These are phyloP conservation scores for Sporodiniella umbellata DNA, from an alignment of 371 early-diverging fungal species.

Conservation along the genomic window DNA sequence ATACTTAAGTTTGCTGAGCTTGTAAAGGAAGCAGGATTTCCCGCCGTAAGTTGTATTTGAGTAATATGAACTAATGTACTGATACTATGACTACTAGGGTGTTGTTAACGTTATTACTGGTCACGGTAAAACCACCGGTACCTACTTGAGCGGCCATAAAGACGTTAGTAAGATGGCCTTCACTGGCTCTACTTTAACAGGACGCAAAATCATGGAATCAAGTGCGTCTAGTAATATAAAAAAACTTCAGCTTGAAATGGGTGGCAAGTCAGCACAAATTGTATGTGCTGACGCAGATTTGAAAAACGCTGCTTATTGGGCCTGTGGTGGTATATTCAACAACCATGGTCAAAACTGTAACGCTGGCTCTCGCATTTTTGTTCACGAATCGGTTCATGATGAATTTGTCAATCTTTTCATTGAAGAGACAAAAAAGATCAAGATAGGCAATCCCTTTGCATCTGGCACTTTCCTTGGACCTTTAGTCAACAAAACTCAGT, in stretches of 20 bases:
- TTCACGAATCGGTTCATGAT: slow-evolving; percentile 76
- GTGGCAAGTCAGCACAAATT: slow-evolving; percentile 88
- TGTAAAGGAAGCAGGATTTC: slow-evolving; percentile 41
- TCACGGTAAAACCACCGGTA: slow-evolving; percentile 37
- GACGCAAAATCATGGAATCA: slow-evolving; percentile 51
- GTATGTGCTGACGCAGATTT: slow-evolving; percentile 85
- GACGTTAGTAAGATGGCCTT: slow-evolving; percentile 59
- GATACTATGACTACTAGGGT: too few relatives aligned
- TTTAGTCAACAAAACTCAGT: slow-evolving; percentile 72
- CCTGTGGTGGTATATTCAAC: slow-evolving; percentile 69
- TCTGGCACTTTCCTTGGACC: slow-evolving; percentile 67
- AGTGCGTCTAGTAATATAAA: slow-evolving; percentile 67
- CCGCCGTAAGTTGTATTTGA: slow-evolving; percentile 29
- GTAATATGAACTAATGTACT: too few relatives aligned
- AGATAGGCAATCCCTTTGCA: slow-evolving; percentile 59
- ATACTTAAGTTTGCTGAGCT: slow-evolving; percentile 44
- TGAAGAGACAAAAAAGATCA: slow-evolving; percentile 55
- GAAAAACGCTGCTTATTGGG: slow-evolving; percentile 68
- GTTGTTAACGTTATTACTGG: slow-evolving; percentile 70
- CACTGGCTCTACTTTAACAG: slow-evolving; percentile 60
- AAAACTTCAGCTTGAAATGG: slow-evolving; percentile 81
- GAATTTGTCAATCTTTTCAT: slow-evolving; percentile 66
- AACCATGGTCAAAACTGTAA: slow-evolving; percentile 90
- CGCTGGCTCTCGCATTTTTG: slow-evolving; percentile 81
- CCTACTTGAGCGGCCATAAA: slow-evolving; percentile 30